Evolutionary conservation across 2,329 filamentous ascomycete species (phyloP).

Genomic region (Aspergillus sp.): DNA sequence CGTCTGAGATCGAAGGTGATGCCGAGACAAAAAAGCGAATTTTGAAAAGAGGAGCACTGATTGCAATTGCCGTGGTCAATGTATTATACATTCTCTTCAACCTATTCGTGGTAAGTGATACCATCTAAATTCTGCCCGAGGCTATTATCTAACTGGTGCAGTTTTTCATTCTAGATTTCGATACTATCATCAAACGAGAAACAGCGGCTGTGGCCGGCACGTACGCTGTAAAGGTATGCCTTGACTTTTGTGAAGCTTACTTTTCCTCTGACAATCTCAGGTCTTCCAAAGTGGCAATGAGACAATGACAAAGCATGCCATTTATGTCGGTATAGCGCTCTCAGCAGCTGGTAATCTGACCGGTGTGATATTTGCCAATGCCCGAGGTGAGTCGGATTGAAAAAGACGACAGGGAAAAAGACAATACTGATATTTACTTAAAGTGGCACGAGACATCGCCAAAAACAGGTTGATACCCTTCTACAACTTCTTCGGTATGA

Average conservation of each 20-base stretch:
- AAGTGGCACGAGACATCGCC: neutral
- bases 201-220: neutral
- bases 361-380: neutral
- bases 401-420: neutral
- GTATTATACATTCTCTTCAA: neutral
- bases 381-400: neutral
- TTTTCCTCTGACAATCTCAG: neutral
- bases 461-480: neutral
- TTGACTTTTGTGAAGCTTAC: neutral
- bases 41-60: neutral
- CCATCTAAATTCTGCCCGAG: neutral
- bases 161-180: neutral
- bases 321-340: neutral
- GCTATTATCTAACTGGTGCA: neutral
- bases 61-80: neutral
- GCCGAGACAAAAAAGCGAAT: neutral
- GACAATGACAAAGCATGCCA: neutral
- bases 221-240: neutral
- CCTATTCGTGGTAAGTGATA: neutral
- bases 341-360: neutral
- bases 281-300: neutral
- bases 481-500: neutral
- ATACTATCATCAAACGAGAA: neutral
- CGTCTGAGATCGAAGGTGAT: neutral
- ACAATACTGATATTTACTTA: neutral